Conservation (phyloP, 2,329 filamentous ascomycete genomes). For the Teratosphaeria gauchensis region DNA sequence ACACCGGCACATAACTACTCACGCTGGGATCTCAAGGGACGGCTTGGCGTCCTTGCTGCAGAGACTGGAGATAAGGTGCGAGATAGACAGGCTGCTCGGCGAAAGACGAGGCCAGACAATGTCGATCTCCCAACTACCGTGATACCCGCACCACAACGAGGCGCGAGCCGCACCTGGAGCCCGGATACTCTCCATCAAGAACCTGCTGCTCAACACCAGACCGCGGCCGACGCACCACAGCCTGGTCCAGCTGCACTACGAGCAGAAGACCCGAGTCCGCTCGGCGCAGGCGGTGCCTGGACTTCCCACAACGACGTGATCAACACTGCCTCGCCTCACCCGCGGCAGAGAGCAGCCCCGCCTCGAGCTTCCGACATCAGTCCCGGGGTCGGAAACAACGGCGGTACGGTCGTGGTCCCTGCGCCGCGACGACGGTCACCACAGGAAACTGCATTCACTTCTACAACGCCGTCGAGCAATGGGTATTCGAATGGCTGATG, state of each 20-base stretch:
- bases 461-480: not conserved
- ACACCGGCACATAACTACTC: slow-evolving; percentile 35
- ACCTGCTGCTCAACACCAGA: not conserved
- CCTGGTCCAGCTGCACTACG: not conserved
- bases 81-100: slow-evolving; percentile 25
- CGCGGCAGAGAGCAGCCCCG: not conserved
- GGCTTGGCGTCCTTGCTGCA: slow-evolving; percentile 40
- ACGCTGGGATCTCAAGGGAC: slow-evolving; percentile 34
- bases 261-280: slow-evolving; percentile 1
- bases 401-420: not conserved
- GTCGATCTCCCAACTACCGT: slow-evolving; percentile 47
- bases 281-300: not conserved
- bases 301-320: not conserved
- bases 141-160: slow-evolving; percentile 49
- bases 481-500: not conserved
- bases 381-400: not conserved
- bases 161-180: slow-evolving; percentile 43
- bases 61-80: slow-evolving; percentile 35
- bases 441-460: not conserved
- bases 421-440: not conserved
- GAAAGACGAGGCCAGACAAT: slow-evolving; percentile 21
- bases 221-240: not conserved
- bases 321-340: not conserved
- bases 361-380: not conserved
- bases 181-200: slow-evolving; percentile 3